Evolutionary conservation across 164 flowering plant species (phyloP), one percentile per base, ranked within the genome.

Genomic region (Euptelea pleiosperma): DNA sequence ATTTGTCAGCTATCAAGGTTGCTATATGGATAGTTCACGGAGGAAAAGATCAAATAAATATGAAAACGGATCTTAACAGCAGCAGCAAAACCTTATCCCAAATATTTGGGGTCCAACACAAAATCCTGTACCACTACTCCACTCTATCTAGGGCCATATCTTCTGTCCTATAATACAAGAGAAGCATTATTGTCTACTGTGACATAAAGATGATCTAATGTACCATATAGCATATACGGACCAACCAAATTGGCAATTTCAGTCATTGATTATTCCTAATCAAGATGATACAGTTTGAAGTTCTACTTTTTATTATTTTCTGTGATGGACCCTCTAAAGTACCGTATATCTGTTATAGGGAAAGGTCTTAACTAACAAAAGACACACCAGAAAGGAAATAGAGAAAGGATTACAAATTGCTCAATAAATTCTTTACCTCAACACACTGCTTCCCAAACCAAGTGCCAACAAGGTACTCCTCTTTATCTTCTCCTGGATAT

Each of bases 361-460:
- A 30, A 51, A 51, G 37, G 10, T 14, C 19, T 18, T 31, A 31
- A 1, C 36, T 10, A 4, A 29, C 5, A 51, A n/a, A 31, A 30
- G n/a, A n/a, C 15, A 16, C n/a, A 31, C 39, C 19, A 11, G 21
- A 28, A 4, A n/a, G 16, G 9, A 45, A 7, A 44, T 31, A 30
- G n/a, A n/a, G n/a, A n/a, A 33, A 31, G 25, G 15, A 22, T 16
- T 21, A 15, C 14, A 12, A 43, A 43, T 6, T 49, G 28, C 29
- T 25, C 22, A 40, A 33, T 3, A 53, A 19, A 18, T 24, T 41
- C 28, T 57, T 57, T 52, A 89, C 99, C 96, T 87, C 82, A 65
- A 85, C 71, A 69, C 99, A 85, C 53, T 84, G 82, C 79, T 80
- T 87, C 26, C 99, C 99, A 66, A 91, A 82, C 99, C 99, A 94